Evolutionary conservation across 2,329 filamentous ascomycete genomes (phyloP).

Genomic region (Venturia asperata): DNA sequence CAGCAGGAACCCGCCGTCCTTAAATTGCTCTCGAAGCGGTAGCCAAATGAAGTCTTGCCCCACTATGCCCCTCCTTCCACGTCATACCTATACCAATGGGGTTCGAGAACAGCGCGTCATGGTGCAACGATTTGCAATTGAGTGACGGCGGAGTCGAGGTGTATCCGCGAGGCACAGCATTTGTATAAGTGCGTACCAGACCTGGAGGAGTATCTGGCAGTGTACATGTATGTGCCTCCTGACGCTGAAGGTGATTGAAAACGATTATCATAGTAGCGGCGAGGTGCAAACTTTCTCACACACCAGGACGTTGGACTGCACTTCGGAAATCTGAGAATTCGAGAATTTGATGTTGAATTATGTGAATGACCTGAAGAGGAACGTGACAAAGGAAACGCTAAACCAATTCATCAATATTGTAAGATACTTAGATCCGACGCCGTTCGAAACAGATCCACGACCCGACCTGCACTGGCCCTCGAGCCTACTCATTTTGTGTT

Average conservation of each 20-base stretch:
- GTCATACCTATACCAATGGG: neutral
- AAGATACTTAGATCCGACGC: neutral
- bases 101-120: neutral
- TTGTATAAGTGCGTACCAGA: too few relatives aligned
- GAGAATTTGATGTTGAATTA: neutral
- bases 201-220: neutral
- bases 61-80: neutral
- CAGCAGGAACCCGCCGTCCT: conserved; percentile 5
- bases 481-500: neutral
- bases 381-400: neutral
- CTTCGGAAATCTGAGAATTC: neutral
- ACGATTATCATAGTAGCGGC: neutral
- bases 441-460: neutral
- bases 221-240: neutral
- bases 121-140: neutral
- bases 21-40: neutral
- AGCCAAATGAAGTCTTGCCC: neutral
- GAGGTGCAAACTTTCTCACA: neutral
- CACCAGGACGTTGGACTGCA: neutral
- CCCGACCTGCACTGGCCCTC: neutral
- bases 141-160: neutral
- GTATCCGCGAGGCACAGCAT: too few relatives aligned
- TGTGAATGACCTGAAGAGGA: neutral
- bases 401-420: neutral
- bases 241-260: neutral